Evolutionary conservation across 1,139 yeast genomes (phyloP).

Genomic region (Sugiyamaella castrensis): DNA sequence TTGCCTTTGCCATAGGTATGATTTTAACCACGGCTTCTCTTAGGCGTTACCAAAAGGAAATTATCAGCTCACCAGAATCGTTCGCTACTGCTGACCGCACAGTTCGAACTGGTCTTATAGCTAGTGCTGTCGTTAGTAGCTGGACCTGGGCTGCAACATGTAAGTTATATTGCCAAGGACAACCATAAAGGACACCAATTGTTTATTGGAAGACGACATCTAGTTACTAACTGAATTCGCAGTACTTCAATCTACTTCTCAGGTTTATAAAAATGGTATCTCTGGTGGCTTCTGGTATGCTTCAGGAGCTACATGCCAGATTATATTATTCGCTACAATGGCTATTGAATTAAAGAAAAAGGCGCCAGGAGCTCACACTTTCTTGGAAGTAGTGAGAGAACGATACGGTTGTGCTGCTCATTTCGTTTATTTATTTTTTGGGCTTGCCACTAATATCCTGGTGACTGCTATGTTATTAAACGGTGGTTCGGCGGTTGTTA

Average conservation of each 20-base stretch:
- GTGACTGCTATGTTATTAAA: constrained; percentile 81
- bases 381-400: constrained; percentile 62
- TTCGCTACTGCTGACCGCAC: constrained; percentile 62
- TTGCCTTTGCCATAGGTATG: constrained; percentile 55
- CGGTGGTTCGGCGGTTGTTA: constrained; percentile 78
- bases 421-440: constrained; percentile 67
- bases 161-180: no score
- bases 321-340: constrained; percentile 65
- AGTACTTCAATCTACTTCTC: constrained; percentile 68
- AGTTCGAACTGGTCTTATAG: constrained; percentile 75
- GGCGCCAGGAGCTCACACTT: constrained; percentile 57
- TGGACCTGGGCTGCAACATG: constrained; percentile 94
- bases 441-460: constrained; percentile 78
- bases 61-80: constrained; percentile 56
- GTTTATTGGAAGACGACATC: no score
- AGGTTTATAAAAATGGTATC: constrained; percentile 73
- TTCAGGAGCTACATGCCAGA: constrained; percentile 69
- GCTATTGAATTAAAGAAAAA: constrained; percentile 60
- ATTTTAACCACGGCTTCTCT: constrained; percentile 51
- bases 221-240: no score
- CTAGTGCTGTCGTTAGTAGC: constrained; percentile 83
- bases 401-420: constrained; percentile 74
- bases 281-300: constrained; percentile 75
- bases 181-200: no score
- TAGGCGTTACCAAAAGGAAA: constrained; percentile 48